These are phyloP conservation scores for Parachaetomium inaequale DNA, from an alignment of 495 filamentous ascomycete genomes.

Conservation along the genomic window DNA sequence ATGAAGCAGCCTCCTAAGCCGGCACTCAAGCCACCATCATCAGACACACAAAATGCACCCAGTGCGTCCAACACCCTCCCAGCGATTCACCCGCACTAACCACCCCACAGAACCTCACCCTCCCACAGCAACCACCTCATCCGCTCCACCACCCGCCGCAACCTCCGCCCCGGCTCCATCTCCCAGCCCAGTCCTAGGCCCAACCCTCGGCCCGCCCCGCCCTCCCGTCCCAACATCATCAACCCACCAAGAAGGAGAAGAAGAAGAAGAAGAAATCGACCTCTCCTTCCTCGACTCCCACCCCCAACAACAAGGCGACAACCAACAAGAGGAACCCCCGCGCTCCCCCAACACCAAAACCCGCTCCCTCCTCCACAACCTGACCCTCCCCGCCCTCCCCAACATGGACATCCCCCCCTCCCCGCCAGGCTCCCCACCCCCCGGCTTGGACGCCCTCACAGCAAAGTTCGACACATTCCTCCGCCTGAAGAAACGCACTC, in stretches of 20 bases:
- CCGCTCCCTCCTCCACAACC: conserved; percentile 65
- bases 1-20: conserved; percentile 12
- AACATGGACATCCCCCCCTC: conserved; percentile 81
- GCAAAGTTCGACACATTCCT: conserved; percentile 82
- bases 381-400: conserved; percentile 79
- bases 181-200: conserved; percentile 38
- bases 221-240: conserved; percentile 10
- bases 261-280: conserved; percentile 17
- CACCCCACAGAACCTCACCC: neutral
- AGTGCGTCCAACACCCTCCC: neutral
- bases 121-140: neutral
- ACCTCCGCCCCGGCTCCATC: conserved; percentile 5
- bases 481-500: conserved; percentile 73
- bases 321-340: conserved; percentile 19
- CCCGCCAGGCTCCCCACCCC: conserved; percentile 70
- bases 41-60: neutral
- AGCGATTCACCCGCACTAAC: neutral
- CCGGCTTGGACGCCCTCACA: conserved; percentile 48
- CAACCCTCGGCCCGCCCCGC: conserved; percentile 26
- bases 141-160: neutral
- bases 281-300: conserved; percentile 23
- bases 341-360: conserved; percentile 68
- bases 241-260: conserved; percentile 5
- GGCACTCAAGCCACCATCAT: neutral
- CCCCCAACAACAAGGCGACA: conserved; percentile 1